A percentile compares a stretch with the other conserved stretches of the same genome.
Evolutionary conservation across 1,284 basidiomycete species (phyloP).

Genomic region (Cerioporus squamosus): DNA sequence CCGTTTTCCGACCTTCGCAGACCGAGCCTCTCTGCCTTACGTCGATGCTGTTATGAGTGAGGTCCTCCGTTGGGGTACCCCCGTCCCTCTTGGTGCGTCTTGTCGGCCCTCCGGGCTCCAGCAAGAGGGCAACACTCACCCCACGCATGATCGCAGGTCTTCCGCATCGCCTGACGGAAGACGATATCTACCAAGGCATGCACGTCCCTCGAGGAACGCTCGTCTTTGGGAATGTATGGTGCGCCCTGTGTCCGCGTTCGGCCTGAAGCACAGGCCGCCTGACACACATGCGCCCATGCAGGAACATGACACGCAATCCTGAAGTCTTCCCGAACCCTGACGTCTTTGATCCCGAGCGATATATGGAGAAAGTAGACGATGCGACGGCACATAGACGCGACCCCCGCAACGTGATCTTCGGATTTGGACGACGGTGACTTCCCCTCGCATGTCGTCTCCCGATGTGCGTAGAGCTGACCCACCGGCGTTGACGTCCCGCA

Average conservation of each 20-base stretch:
- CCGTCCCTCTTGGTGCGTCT: constrained; percentile 26
- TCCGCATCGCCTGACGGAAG: constrained; percentile 39
- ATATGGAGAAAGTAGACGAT: constrained; percentile 33
- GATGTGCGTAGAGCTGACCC: too few relatives aligned
- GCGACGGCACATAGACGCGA: constrained; percentile 32
- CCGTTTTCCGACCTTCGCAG: constrained; percentile 49
- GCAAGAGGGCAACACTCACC: background rate
- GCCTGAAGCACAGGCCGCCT: constrained; percentile 21
- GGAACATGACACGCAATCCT: constrained; percentile 43
- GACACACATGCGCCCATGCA: constrained; percentile 37
- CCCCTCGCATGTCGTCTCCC: background rate
- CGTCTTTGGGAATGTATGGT: constrained; percentile 41
- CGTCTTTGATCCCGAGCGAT: constrained; percentile 43
- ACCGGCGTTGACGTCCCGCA: constrained; percentile 37
- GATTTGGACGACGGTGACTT: constrained; percentile 33
- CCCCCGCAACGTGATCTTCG: constrained; percentile 40
- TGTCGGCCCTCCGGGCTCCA: too few relatives aligned
- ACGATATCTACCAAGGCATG: constrained; percentile 39
- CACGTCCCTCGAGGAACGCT: constrained; percentile 40
- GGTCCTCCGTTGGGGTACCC: constrained; percentile 33
- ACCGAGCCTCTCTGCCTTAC: constrained; percentile 48
- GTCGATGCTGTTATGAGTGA: constrained; percentile 50
- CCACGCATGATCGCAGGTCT: constrained; percentile 26
- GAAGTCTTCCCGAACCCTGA: constrained; percentile 41
- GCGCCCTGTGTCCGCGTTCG: background rate